phyloP scores from a whole-genome alignment of 768 basidiomycete species.

The Amanita rimosa region DNA sequence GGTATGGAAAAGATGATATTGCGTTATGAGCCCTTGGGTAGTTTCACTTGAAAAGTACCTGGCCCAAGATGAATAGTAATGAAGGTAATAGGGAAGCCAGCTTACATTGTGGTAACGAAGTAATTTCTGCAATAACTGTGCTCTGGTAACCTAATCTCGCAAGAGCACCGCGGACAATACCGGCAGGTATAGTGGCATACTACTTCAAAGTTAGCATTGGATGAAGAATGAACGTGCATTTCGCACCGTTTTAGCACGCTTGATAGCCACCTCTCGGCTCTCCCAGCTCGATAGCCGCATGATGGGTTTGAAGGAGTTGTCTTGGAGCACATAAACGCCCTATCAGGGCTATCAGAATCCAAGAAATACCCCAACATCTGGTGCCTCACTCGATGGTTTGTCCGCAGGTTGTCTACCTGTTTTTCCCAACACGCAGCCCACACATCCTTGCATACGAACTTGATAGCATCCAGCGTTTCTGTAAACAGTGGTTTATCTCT shows the following conservation, averaged over 20 bases:
- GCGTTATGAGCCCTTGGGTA: constrained; percentile 2
- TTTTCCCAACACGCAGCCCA: constrained; percentile 90
- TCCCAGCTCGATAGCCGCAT: constrained; percentile 72
- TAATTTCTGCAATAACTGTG: constrained; percentile 70
- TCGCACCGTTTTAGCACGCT: constrained; percentile 54
- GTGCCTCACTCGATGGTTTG: constrained; percentile 74
- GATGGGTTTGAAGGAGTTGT: constrained; percentile 83
- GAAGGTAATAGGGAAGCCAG: constrained; percentile 12
- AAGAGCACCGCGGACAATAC: constrained; percentile 77
- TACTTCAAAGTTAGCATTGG: constrained; percentile 17
- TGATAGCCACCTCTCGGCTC: constrained; percentile 62
- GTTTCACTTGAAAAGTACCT: constrained; percentile 6
- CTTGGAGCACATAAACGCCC: constrained; percentile 92
- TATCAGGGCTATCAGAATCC: constrained; percentile 15
- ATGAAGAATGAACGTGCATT: neutral
- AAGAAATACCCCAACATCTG: neutral
- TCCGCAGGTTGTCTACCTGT: constrained; percentile 91
- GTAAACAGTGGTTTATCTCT: constrained; percentile 64
- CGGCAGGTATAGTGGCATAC: constrained; percentile 77
- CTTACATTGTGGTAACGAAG: constrained; percentile 76
- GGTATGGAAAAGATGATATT: too few relatives aligned
- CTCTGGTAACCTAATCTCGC: constrained; percentile 66
- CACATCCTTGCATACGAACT: constrained; percentile 95
- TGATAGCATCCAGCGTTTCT: constrained; percentile 83
- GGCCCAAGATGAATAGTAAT: neutral